Evolutionary conservation across 441 rosid species (phyloP), one percentile per base, ranked within the genome.

Genomic region (Viola pubescens): DNA sequence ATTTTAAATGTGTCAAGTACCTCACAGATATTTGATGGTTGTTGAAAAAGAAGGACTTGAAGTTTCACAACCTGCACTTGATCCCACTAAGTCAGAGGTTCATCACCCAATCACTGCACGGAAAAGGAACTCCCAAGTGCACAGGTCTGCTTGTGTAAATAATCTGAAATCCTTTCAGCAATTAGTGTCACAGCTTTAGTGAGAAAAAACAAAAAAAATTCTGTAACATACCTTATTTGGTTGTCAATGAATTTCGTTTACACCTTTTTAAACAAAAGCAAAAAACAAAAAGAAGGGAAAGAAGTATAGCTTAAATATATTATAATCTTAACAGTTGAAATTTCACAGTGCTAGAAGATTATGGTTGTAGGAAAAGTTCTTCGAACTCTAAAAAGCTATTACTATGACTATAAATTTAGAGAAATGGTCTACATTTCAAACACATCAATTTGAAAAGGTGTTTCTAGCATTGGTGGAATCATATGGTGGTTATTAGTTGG

Each of bases 31-130:
- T 60, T n/a, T 72, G 9, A 51, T 66, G 2, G 74, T 83, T 39
- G 59, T 83, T 58, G 77, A 71, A 72, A 76, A 79, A 6, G 95
- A 91, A 74, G 85, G 92, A 48, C 92, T 91, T 51, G 88, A 88
- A 73, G 81, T 91, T 80, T 91, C 96, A 10, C 96, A 91, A 67
- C 98, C 96, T 56, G 95, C 89, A 12, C 88, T 91, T 66, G 96
- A 82, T 78, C 79, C 83, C n/a, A 52, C 61, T 14, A 73, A 76
- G 62, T 89, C 94, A 12, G 79, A 75, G 37, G 62, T 91, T 47
- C 94, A 89, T 57, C 88, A 85, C 72, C 87, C 61, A 48, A 82
- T 91, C 57, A 91, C 98, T 13, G 80, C 81, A 48, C 95, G 89
- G 46, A 66, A 46, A 49, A 71, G 71, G 39, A 81, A 77, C 9